These are phyloP conservation scores for Pleurotus giganteus DNA, from an alignment of 768 basidiomycete genomes.

Conservation along the genomic window DNA sequence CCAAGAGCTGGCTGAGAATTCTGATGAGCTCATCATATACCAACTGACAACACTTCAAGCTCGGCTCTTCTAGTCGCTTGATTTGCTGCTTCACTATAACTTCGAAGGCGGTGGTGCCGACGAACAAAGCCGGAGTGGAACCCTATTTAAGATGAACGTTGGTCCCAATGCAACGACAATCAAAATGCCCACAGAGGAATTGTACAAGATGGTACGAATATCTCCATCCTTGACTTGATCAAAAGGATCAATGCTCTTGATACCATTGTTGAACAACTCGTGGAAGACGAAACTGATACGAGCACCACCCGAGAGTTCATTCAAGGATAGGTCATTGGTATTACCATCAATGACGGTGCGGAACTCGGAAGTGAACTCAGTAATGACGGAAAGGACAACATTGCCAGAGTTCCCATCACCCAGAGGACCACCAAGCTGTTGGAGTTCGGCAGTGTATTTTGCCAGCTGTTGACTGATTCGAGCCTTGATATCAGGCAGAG, in stretches of 20 bases:
- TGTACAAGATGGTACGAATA: constrained; percentile 93
- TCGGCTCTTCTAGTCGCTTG: constrained; percentile 91
- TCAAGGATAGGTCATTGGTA: constrained; percentile 91
- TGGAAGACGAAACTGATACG: constrained; percentile 99
- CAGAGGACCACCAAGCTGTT: constrained; percentile 79
- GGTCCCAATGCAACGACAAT: background rate
- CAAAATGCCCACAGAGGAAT: constrained; percentile 87
- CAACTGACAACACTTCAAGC: constrained; percentile 89
- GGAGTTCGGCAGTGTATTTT: constrained; percentile 85
- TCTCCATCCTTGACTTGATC: constrained; percentile 99
- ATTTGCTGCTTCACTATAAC: constrained; percentile 99
- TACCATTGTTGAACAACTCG: constrained; percentile 95
- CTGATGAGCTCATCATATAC: constrained; percentile 98
- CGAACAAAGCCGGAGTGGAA: constrained; percentile 94
- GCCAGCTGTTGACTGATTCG: constrained; percentile 89
- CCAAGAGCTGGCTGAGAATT: constrained; percentile 88
- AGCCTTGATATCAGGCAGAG: constrained; percentile 97
- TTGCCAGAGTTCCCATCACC: constrained; percentile 86
- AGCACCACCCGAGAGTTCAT: constrained; percentile 98
- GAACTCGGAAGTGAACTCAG: constrained; percentile 97
- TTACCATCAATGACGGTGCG: constrained; percentile 96
- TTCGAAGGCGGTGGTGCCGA: constrained; percentile 96
- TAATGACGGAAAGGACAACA: constrained; percentile 95
- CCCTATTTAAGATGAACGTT: constrained; percentile 51
- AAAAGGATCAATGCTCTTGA: constrained; percentile 96